phyloP scores from a whole-genome alignment of 352 stramenopile genomes.

The Pythium brassicae region DNA sequence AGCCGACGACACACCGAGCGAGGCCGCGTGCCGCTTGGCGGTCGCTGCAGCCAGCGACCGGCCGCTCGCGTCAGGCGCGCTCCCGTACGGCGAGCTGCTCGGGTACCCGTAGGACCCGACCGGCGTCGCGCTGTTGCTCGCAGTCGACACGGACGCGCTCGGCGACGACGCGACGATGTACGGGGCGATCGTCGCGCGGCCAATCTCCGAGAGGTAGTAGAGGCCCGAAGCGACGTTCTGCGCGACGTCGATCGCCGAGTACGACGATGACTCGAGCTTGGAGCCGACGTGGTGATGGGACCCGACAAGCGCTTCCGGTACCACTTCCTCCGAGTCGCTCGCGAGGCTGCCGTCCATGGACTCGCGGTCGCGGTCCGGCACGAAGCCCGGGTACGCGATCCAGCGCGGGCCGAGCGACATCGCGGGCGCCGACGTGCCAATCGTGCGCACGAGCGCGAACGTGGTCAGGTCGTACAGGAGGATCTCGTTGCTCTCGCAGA shows the following conservation, averaged over 20 bases:
- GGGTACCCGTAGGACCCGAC: constrained; percentile 17
- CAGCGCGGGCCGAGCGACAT: constrained; percentile 67
- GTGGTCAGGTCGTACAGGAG: constrained; percentile 56
- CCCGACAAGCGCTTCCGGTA: constrained; percentile 21
- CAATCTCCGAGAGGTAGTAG: constrained; percentile 81
- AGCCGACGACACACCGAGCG: constrained; percentile 14
- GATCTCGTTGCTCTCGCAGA: constrained; percentile 68
- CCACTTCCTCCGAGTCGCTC: constrained; percentile 47
- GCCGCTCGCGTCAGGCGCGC: constrained; percentile 3
- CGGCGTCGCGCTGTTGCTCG: constrained; percentile 13
- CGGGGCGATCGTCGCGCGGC: constrained; percentile 58
- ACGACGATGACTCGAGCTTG: constrained; percentile 27
- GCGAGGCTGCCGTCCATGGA: constrained; percentile 20
- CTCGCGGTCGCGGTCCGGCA: constrained; percentile 19
- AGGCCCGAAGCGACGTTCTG: constrained; percentile 86
- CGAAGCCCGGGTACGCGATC: constrained; percentile 61
- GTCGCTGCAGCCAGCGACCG: no score
- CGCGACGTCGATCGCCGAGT: constrained; percentile 75
- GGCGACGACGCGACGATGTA: constrained; percentile 74
- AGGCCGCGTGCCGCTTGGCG: constrained; percentile 12
- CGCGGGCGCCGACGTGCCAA: constrained; percentile 46
- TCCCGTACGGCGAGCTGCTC: constrained; percentile 13
- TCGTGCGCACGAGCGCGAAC: constrained; percentile 36
- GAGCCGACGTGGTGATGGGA: constrained; percentile 11
- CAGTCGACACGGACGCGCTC: constrained; percentile 16